Base-by-base conservation (phyloP, 177 flowering plant genomes). In the Vitis hybrid region DNA sequence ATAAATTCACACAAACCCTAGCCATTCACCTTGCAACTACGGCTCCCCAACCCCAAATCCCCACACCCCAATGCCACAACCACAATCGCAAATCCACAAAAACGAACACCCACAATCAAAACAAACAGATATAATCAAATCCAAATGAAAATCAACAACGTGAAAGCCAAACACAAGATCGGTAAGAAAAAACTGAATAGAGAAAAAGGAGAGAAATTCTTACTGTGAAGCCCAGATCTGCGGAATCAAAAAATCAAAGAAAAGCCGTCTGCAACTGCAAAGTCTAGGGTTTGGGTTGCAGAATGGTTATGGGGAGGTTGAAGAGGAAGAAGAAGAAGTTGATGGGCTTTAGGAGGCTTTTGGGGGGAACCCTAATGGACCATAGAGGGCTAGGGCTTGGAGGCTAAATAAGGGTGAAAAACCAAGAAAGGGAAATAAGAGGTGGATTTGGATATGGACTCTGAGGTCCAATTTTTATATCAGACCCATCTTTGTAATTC, bases 361-460 rank as follows among this genome's bases (percentile, higher is more conserved):
- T 21, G 53, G 22, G 45, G 29, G 13, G 60, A 74, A 74, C 77
- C 77, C 77, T 74, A 74, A 74, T 70, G 73, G 73, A 70, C 69
- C 72, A 31, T 21, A 29, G 48, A 39, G 62, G 62, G 61, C 57
- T 72, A 51, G 62, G 74, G 67, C 73, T 70, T n/a, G 31, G n/a
- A 39, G 65, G 66, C 58, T 49, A 29, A 29, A 29, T 29, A 29
- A 29, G 31, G 31, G 31, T 29, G 31, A 29, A 29, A 29, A 29
- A 29, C 31, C 48, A 56, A 55, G 61, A 56, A 60, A 33, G 50
- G 33, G 50, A 26, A 56, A 55, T 13, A 45, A 29, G 10, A n/a
- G 45, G 18, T 50, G 13, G 57, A 65, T 50, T 11, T 11, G 53
- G 5, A 51, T 65, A 29, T 26, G 56, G 49, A 16, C 51, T 65